Percentiles rank a stretch among this genome's conserved stretches.
Conservation (phyloP, 129 eudicot genomes). For the Kitagawia praeruptora region DNA sequence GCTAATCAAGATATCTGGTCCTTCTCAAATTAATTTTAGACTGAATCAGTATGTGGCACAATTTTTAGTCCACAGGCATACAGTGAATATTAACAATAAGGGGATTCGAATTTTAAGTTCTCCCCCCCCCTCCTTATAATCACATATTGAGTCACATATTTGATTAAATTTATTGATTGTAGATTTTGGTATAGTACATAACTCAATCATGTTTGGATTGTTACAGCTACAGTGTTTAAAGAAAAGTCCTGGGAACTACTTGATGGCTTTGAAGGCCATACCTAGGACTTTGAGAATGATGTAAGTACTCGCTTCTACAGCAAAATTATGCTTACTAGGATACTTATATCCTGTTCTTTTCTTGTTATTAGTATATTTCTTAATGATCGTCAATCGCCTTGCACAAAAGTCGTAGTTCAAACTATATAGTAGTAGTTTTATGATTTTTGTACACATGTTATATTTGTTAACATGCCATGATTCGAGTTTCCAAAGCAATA, state of each 20-base stretch:
- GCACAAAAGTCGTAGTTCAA: not conserved
- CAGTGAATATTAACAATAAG: not conserved
- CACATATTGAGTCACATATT: not conserved
- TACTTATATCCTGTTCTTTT: not conserved
- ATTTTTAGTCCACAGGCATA: not conserved
- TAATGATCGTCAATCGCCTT: not conserved
- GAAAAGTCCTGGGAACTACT: conserved; percentile 74
- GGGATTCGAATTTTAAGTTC: not conserved
- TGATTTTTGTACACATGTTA: not conserved
- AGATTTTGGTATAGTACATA: conserved; percentile 6
- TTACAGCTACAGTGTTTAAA: conserved; percentile 74
- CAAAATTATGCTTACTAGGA: no score
- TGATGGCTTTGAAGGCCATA: conserved; percentile 72
- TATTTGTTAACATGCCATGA: not conserved
- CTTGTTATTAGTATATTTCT: no score
- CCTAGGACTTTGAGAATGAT: conserved; percentile 98
- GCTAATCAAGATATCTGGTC: not conserved
- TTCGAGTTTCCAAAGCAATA: not conserved
- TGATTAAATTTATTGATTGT: not conserved
- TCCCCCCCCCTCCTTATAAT: no score
- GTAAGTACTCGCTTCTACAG: conserved; percentile 36
- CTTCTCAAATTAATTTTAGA: not conserved
- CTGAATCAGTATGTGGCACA: not conserved
- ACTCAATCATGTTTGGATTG: conserved; percentile 15
- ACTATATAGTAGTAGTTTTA: not conserved